Percentiles rank a stretch among this genome's conserved stretches.
Evolutionary conservation across 352 stramenopile species (phyloP).

Genomic region (Pythium coloratum): DNA sequence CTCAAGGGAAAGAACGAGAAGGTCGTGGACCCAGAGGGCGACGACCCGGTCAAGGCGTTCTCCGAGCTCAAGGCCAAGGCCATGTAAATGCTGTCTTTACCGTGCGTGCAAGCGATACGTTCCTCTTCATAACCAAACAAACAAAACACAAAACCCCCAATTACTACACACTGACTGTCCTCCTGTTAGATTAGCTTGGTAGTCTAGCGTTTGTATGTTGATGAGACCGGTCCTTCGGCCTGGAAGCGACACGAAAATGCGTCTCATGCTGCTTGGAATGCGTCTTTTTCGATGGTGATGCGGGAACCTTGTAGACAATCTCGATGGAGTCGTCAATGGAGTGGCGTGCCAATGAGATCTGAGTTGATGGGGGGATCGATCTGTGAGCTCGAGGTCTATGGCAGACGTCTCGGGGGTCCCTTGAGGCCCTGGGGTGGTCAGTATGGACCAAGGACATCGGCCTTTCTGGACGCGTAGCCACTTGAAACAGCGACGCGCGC

Average conservation of each 20-base stretch:
- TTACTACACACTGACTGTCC: neutral
- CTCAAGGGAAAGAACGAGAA: conserved; percentile 41
- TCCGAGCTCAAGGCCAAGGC: conserved; percentile 73
- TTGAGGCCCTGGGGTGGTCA: neutral
- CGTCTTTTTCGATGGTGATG: neutral
- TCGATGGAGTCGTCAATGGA: neutral
- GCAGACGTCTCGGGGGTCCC: neutral
- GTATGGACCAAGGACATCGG: neutral
- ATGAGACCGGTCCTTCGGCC: too few relatives aligned
- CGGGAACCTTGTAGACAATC: too few relatives aligned
- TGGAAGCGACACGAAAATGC: neutral
- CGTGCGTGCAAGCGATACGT: neutral
- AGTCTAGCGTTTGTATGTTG: too few relatives aligned
- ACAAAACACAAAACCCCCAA: neutral
- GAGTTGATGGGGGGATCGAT: neutral
- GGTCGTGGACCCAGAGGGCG: conserved; percentile 54
- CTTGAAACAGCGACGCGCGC: conserved; percentile 3
- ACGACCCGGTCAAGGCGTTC: conserved; percentile 53
- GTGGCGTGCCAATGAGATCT: neutral
- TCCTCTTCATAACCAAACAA: neutral
- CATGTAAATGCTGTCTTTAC: conserved; percentile 32
- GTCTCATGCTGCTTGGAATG: neutral
- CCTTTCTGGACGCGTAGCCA: neutral
- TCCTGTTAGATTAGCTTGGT: too few relatives aligned
- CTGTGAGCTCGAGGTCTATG: neutral